Percentiles rank a stretch among this genome's conserved stretches.
These are phyloP conservation scores for Penicillium waksmanii DNA, from an alignment of 495 filamentous ascomycete species.

Conservation along the genomic window DNA sequence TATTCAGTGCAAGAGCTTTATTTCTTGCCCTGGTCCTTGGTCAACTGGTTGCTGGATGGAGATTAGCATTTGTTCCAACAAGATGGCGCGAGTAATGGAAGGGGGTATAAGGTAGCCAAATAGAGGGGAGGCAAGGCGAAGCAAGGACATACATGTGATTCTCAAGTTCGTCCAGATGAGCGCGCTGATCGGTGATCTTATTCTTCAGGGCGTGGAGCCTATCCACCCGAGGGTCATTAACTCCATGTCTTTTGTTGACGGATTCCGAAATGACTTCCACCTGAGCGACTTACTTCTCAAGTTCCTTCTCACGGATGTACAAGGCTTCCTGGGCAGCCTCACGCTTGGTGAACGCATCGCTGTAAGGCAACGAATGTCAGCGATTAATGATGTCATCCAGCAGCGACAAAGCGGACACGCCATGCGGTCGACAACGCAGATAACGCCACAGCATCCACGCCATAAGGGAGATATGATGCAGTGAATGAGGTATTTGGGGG, in stretches of 20 bases:
- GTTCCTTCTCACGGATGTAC: conserved; percentile 82
- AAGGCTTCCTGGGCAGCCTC: conserved; percentile 85
- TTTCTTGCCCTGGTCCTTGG: conserved; percentile 21
- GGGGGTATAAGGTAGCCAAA: background rate
- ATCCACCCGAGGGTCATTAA: background rate
- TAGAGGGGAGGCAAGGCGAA: background rate
- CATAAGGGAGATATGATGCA: conserved; percentile 1
- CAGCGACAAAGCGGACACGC: conserved; percentile 10
- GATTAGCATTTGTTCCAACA: conserved; percentile 7
- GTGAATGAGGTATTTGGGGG: background rate
- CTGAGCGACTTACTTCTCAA: conserved; percentile 65
- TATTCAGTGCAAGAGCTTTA: background rate
- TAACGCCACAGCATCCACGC: conserved; percentile 1
- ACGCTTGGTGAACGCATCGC: conserved; percentile 88
- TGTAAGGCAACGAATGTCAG: conserved; percentile 34
- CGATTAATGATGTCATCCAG: conserved; percentile 23
- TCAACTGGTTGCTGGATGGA: conserved; percentile 22
- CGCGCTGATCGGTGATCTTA: conserved; percentile 78
- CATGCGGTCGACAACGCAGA: conserved; percentile 1
- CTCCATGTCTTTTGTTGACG: background rate
- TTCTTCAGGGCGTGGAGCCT: conserved; percentile 67
- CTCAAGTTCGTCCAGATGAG: conserved; percentile 80
- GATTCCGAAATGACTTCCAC: too few species aligned
- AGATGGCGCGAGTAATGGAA: background rate
- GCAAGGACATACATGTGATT: conserved; percentile 68